phyloP scores from a whole-genome alignment of 2,329 filamentous ascomycete genomes.

The Stagonosporopsis cucurbitacearum region DNA sequence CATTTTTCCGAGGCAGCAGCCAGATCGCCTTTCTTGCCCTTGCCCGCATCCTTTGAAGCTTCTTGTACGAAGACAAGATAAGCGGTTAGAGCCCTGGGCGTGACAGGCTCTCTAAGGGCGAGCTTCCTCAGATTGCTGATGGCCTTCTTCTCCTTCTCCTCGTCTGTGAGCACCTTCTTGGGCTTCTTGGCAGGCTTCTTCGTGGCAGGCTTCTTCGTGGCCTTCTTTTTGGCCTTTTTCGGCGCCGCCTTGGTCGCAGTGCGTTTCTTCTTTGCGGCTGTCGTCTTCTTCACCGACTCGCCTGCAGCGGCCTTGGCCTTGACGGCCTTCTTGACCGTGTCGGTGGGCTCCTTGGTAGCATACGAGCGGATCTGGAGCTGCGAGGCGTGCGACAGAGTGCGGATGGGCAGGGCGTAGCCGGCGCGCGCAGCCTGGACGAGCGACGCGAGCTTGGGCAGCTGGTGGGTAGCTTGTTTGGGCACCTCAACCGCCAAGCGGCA shows the following conservation, averaged over 20 bases:
- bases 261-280: slow-evolving; percentile 27
- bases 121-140: slow-evolving; percentile 45
- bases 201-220: slow-evolving; percentile 33
- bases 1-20: slow-evolving; percentile 18
- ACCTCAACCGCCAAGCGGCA: slow-evolving; percentile 45
- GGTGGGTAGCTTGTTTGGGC: slow-evolving; percentile 45
- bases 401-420: slow-evolving; percentile 13
- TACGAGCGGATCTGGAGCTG: slow-evolving; percentile 36
- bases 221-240: slow-evolving; percentile 35
- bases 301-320: slow-evolving; percentile 35
- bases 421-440: slow-evolving; percentile 32
- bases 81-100: slow-evolving; percentile 9
- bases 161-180: slow-evolving; percentile 37
- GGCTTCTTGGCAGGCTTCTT: slow-evolving; percentile 36
- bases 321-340: slow-evolving; percentile 34
- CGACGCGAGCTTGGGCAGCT: slow-evolving; percentile 45
- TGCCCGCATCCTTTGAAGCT: background rate
- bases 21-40: background rate
- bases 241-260: slow-evolving; percentile 34
- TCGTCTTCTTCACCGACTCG: slow-evolving; percentile 26
- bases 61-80: slow-evolving; percentile 41
- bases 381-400: slow-evolving; percentile 4
- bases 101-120: slow-evolving; percentile 47
- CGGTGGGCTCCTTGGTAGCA: slow-evolving; percentile 47
- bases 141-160: slow-evolving; percentile 37